A percentile compares a stretch with the other conserved stretches of the same genome.
Conservation (phyloP, 2,329 filamentous ascomycete species). For the Penicillium sp. region DNA sequence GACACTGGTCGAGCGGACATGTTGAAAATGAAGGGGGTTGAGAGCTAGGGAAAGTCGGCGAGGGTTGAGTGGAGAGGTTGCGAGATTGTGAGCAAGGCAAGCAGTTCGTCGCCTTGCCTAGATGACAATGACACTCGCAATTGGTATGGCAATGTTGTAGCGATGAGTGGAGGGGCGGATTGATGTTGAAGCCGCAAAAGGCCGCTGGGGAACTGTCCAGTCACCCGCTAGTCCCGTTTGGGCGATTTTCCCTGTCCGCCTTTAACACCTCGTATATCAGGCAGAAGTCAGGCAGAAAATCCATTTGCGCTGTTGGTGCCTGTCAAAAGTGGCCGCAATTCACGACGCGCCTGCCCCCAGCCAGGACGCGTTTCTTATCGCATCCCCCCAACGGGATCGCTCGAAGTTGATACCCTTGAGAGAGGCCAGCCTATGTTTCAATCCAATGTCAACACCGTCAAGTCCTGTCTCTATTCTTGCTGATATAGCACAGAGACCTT, state of each 20-base stretch:
- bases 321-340: slow-evolving; percentile 25
- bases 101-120: slow-evolving; percentile 17
- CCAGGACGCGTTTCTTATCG: slow-evolving; percentile 37
- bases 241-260: slow-evolving; percentile 30
- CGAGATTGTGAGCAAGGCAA: slow-evolving; percentile 8
- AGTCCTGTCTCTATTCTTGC: not conserved
- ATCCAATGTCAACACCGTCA: slow-evolving; percentile 9
- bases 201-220: slow-evolving; percentile 36
- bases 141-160: slow-evolving; percentile 30
- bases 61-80: slow-evolving; percentile 7
- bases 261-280: slow-evolving; percentile 29
- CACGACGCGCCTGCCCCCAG: slow-evolving; percentile 38
- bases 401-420: not conserved
- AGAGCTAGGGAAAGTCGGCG: slow-evolving; percentile 15
- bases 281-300: slow-evolving; percentile 6
- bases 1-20: slow-evolving; percentile 47
- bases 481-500: not conserved
- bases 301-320: slow-evolving; percentile 9
- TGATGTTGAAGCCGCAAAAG: slow-evolving; percentile 47
- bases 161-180: slow-evolving; percentile 35
- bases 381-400: slow-evolving; percentile 7
- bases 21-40: slow-evolving; percentile 29
- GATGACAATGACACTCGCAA: slow-evolving; percentile 25
- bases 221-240: slow-evolving; percentile 35
- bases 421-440: not conserved